Conservation (phyloP, 2,329 filamentous ascomycete species). For the Knoxdaviesia proteae region DNA sequence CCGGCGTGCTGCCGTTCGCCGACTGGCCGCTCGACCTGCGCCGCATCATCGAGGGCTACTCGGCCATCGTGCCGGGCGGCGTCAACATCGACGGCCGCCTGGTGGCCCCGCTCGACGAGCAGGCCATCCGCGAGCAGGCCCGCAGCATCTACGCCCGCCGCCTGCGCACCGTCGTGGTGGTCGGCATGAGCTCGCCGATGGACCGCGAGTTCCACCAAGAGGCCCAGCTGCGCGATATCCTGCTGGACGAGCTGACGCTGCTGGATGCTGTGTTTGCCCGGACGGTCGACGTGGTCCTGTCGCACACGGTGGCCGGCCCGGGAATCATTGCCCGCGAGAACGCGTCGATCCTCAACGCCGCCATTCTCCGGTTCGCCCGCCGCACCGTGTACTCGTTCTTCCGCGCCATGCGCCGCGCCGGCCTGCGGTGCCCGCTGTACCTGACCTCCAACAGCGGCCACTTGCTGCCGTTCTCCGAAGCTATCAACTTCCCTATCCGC, state of each 20-base stretch:
- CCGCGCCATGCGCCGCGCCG: constrained; percentile 19
- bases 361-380: constrained; percentile 23
- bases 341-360: constrained; percentile 29
- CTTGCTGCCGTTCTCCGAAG: constrained; percentile 7
- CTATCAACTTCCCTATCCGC: constrained; percentile 7
- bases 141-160: constrained; percentile 8
- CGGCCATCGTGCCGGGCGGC: constrained; percentile 7
- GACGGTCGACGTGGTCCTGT: constrained; percentile 9
- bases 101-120: constrained; percentile 5
- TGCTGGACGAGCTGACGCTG: constrained; percentile 8
- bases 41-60: constrained; percentile 9
- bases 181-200: constrained; percentile 36
- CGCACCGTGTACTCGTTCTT: constrained; percentile 24
- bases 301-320: constrained; percentile 15
- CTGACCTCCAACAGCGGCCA: constrained; percentile 28
- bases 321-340: constrained; percentile 28
- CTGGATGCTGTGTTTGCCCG: constrained; percentile 6
- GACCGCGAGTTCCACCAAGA: constrained; percentile 32
- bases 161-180: constrained; percentile 25
- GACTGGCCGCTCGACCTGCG: constrained; percentile 32
- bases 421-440: constrained; percentile 18
- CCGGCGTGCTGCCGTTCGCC: constrained; percentile 26
- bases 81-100: constrained; percentile 8
- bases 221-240: constrained; percentile 22
- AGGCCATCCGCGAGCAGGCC: constrained; percentile 5